Conservation (phyloP, 2,329 filamentous ascomycete genomes). For the Chaetomiaceae sp. region DNA sequence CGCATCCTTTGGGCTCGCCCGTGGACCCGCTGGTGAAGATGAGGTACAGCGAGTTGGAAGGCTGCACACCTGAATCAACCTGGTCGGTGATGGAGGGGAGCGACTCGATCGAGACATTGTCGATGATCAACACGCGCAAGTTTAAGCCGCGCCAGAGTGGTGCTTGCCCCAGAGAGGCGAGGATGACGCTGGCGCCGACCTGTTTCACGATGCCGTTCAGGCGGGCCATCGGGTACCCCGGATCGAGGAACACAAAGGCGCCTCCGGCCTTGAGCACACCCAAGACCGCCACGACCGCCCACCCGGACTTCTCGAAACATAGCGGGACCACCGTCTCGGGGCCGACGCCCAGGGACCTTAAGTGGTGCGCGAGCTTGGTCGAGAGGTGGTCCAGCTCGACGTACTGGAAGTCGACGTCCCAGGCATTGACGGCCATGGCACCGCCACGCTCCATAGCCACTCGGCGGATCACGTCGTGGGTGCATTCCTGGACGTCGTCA, state of each 20-base stretch:
- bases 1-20: slow-evolving; percentile 51
- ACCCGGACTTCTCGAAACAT: slow-evolving; percentile 25
- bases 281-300: slow-evolving; percentile 23
- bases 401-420: slow-evolving; percentile 23
- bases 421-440: slow-evolving; percentile 18
- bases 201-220: too few species aligned
- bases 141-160: slow-evolving; percentile 18
- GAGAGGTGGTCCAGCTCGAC: slow-evolving; percentile 19
- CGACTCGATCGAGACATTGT: not conserved
- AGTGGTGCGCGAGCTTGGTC: slow-evolving; percentile 15
- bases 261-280: slow-evolving; percentile 28
- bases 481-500: slow-evolving; percentile 1
- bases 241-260: not conserved
- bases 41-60: slow-evolving; percentile 31
- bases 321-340: slow-evolving; percentile 23
- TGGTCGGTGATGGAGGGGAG: not conserved
- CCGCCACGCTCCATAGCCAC: not conserved
- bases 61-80: not conserved
- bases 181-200: slow-evolving; percentile 1
- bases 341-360: slow-evolving; percentile 17
- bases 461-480: slow-evolving; percentile 2
- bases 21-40: slow-evolving; percentile 49
- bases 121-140: not conserved
- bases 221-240: too few species aligned
- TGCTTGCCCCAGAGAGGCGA: slow-evolving; percentile 12